Base-by-base conservation (phyloP, 2,329 filamentous ascomycete species). In the Cordyceps farinosa region DNA sequence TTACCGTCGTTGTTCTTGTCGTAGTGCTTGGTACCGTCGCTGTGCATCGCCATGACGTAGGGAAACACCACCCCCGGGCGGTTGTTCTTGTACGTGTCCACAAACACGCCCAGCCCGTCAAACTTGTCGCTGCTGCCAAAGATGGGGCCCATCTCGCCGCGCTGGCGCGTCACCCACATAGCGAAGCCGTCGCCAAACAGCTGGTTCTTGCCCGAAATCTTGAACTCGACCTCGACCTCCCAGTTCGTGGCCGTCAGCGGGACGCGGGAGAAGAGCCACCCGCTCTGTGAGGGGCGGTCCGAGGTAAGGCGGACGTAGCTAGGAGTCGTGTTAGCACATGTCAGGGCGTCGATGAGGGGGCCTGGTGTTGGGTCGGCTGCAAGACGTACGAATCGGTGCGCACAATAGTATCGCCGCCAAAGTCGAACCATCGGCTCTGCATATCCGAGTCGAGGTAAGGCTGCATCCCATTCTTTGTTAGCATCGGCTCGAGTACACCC, bases 61-160 rank as follows among this genome's bases (percentile, higher is more conserved):
- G 95, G 95, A 78, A 99, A 99, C 53, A 97, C 90, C 48, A 92
- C 90, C 50, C 95, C 95, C 0, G 95, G 94, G 15, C 95, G 88
- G 81, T 97, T 97, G 82, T 99, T 99, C 87, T 99, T 99, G 84
- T 99, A 99, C 51, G 95, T 99, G 75, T 99, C 95, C 79, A 99
- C 86, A 81, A 97, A 98, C 76, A 99, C 84, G 61, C 92, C 95
- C 53, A 99, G 84, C 5, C 95, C 95, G 76, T 99, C 94, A 70
- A 98, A 99, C 67, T 86, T 86, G 78, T 99, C 94, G 36, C 84
- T 82, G 69, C 88, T 89, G 57, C 95, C 95, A 76, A 99, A 99
- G 44, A 99, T 94, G 11, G 87, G 84, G 17, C 95, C 95, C 64
- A 82, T 78, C 70, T 88, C 84, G 38, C 86, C 93, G 67, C 95